A percentile compares a stretch with the other conserved stretches of the same genome.
Evolutionary conservation across 192 early-diverging fungal genomes (phyloP).

Genomic region (Coemansia sp.): DNA sequence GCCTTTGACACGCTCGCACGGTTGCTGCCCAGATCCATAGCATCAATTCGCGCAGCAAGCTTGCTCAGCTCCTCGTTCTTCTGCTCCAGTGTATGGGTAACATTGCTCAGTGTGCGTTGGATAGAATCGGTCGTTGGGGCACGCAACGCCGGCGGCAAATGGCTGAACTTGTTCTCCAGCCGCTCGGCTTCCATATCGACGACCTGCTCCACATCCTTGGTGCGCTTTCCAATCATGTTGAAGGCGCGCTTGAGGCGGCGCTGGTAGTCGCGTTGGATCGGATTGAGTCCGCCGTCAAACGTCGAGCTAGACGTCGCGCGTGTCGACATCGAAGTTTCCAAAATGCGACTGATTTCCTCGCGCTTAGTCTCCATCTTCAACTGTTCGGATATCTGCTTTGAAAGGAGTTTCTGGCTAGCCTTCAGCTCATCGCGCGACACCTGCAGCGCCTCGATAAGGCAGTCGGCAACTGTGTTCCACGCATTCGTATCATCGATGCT

Average conservation of each 20-base stretch:
- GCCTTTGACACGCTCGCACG: not conserved
- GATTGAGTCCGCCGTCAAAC: conserved; percentile 30
- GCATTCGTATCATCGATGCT: conserved; percentile 43
- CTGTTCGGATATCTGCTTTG: conserved; percentile 20
- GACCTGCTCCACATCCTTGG: conserved; percentile 28
- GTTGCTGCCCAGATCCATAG: conserved; percentile 10
- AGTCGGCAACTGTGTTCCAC: conserved; percentile 44
- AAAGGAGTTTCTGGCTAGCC: conserved; percentile 31
- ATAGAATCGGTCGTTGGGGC: conserved; percentile 50
- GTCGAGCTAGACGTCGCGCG: conserved; percentile 9
- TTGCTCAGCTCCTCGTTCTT: conserved; percentile 55
- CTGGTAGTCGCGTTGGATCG: conserved; percentile 48
- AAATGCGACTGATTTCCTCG: conserved; percentile 40
- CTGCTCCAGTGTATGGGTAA: conserved; percentile 37
- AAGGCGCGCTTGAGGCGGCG: conserved; percentile 29
- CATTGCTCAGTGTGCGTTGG: conserved; percentile 53
- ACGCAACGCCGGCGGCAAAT: conserved; percentile 21
- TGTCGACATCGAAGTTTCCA: conserved; percentile 15
- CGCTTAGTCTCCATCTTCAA: conserved; percentile 46
- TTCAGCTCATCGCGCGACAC: conserved; percentile 47
- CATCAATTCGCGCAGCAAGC: conserved; percentile 29
- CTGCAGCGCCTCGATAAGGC: conserved; percentile 41
- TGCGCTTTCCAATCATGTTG: conserved; percentile 16
- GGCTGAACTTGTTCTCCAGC: conserved; percentile 14
- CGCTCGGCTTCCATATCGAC: conserved; percentile 20